Base-by-base conservation (phyloP, 176 grass and related monocot species). In the Alopecurus myosuroides region DNA sequence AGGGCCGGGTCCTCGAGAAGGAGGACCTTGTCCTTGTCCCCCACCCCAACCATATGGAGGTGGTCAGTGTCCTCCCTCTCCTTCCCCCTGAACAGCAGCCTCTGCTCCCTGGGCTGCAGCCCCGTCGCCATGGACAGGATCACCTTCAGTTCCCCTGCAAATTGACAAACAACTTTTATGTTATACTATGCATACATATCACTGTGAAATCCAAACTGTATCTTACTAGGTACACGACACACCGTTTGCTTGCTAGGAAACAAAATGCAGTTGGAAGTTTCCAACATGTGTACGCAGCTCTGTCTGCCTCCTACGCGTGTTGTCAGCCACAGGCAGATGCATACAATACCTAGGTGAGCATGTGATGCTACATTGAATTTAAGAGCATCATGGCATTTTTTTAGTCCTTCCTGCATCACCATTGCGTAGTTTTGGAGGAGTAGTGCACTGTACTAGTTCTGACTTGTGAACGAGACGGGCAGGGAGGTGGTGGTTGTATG, bases 1-100 rank as follows among this genome's bases (percentile, higher is more conserved):
- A 86, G 82, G 44, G 93, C 93, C 7, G 87, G 91, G 79, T 91
- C 89, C 90, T 98, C 93, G 0, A 92, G 80, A 28, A 98, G 91
- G 5, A 95, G 73, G 58, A 98, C 78, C 77, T 93, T 95, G 84
- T 91, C 93, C 85, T 86, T 93, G 89, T 98, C 87, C 48, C 90
- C 88, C 40, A 98, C 90, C 35, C 96, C 96, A 23, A 93, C 85
- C 81, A 93, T 93, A 80, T 91, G 91, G 70, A 98, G 91, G 79
- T 90, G 67, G 64, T 98, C 91, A 0, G 77, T 81, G 48, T 99
- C 93, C n/a, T 99, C 94, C 78, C 87, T 96, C 81, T 96, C 97
- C 67, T 94, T 99, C 12, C 97, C 91, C 85, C 82, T 96, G 86
- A 99, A 99, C 49, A 99, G 36, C 23, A 99, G 81, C 89, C 90